Base-by-base conservation (phyloP, 371 early-diverging fungal genomes). In the Mortierella sp. region DNA sequence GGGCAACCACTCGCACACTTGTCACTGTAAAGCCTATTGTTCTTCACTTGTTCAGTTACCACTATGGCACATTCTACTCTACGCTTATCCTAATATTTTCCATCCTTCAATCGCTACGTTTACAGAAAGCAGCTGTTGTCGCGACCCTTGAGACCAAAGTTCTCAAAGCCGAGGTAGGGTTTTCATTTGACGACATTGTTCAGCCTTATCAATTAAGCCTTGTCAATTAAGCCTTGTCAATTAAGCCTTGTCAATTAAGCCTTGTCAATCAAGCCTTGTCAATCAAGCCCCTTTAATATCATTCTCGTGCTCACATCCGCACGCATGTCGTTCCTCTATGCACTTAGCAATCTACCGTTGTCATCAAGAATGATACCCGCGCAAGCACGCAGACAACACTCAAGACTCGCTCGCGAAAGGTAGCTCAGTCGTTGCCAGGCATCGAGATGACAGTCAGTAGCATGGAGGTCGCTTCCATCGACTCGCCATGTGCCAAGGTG, bases 391-490 rank as follows among this genome's bases (percentile, higher is more conserved):
- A 63, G 65, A 34, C 31, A 63, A 63, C 38, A 34, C 21, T 21
- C 38, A 63, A 34, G 65, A 21, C 68, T 68, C 68, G 68, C 42
- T 68, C 68, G 38, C 68, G 68, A 68, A 68, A 42, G 44, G 8
- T 42, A 19, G 68, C 11, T 8, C 24, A 24, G 21, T 42, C 24
- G 24, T 55, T 58, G 26, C 45, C 45, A 14, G 74, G 44, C 19
- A 55, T 68, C 24, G 57, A 74, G 24, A 74, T 55, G 58, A 42
- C 70, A 3, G 24, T 73, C 73, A 34, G 48, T 38, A 34, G 14
- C 63, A 52, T 26, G 45, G 50, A 63, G 8, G 16, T 52, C n/a
- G 63, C 75, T 63, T 70, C 79, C 3, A 73, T 47, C 44, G 70
- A 70, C 31, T 50, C 68, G 5, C 14, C 74, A n/a, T 58, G 16